phyloP scores from a whole-genome alignment of 2,329 filamentous ascomycete genomes.

The Daldinia sp. region DNA sequence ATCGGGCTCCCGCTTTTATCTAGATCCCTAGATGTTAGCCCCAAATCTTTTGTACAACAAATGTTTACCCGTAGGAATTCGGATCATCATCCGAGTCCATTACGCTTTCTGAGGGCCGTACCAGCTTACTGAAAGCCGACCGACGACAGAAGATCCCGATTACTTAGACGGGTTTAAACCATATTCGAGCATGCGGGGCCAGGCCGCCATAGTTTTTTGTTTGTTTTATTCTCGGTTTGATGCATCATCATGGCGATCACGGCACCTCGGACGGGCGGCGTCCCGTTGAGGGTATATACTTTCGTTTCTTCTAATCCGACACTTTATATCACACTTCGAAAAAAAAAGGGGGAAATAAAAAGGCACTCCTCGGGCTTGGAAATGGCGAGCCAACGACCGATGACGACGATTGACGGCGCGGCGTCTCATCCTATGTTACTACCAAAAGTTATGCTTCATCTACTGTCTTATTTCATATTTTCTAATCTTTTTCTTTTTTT shows the following conservation, averaged over 20 bases:
- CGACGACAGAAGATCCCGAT: constrained; percentile 33
- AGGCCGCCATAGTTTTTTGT: constrained; percentile 22
- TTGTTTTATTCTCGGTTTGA: constrained; percentile 14
- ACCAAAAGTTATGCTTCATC: constrained; percentile 37
- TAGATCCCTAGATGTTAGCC: constrained; percentile 48
- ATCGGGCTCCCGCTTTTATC: constrained; percentile 54
- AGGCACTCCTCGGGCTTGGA: constrained; percentile 21
- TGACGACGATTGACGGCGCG: constrained; percentile 32
- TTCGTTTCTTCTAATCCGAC: constrained; percentile 21
- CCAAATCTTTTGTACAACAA: constrained; percentile 55
- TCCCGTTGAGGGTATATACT: constrained; percentile 21
- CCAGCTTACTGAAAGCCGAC: constrained; percentile 52
- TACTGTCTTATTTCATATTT: constrained; percentile 32
- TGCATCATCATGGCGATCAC: constrained; percentile 21
- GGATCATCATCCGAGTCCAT: constrained; percentile 54
- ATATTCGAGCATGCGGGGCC: constrained; percentile 22
- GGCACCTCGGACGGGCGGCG: constrained; percentile 23
- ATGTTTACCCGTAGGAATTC: constrained; percentile 59
- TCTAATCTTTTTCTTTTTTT: background rate
- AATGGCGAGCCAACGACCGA: constrained; percentile 36
- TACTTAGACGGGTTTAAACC: constrained; percentile 3
- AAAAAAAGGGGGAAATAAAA: constrained; percentile 22
- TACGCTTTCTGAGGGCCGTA: constrained; percentile 54
- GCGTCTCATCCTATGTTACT: constrained; percentile 32
- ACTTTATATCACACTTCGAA: constrained; percentile 13